Evolutionary conservation across 352 stramenopile genomes (phyloP).

Genomic region (Pythium sukuiense): DNA sequence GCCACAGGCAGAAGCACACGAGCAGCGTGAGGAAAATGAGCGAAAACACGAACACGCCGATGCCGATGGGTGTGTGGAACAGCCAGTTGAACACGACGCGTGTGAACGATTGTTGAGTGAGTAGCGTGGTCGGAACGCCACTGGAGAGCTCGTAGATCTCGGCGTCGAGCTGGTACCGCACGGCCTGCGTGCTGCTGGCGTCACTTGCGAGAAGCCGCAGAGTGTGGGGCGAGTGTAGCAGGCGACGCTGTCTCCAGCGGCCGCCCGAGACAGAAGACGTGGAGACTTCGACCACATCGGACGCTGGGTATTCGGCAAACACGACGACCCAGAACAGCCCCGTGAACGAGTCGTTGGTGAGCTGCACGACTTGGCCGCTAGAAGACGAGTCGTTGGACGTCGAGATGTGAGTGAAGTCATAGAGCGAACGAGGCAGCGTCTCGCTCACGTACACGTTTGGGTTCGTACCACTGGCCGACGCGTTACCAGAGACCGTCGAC

Average conservation of each 20-base stretch:
- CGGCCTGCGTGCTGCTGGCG: slow-evolving; percentile 15
- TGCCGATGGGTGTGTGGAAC: slow-evolving; percentile 40
- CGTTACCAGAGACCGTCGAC: not conserved
- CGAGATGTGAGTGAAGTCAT: slow-evolving; percentile 74
- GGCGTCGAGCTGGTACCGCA: slow-evolving; percentile 41
- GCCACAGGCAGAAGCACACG: slow-evolving; percentile 54
- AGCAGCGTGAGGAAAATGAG: slow-evolving; percentile 42
- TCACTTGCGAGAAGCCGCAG: slow-evolving; percentile 11
- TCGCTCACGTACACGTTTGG: slow-evolving; percentile 77
- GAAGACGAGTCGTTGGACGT: slow-evolving; percentile 22
- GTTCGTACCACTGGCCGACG: slow-evolving; percentile 18
- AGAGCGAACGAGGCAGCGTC: slow-evolving; percentile 62
- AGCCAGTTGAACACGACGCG: slow-evolving; percentile 51
- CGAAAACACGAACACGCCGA: slow-evolving; percentile 49
- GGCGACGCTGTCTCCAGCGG: slow-evolving; percentile 8
- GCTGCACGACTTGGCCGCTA: slow-evolving; percentile 41
- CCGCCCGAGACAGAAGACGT: not conserved
- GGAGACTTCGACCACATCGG: slow-evolving; percentile 4
- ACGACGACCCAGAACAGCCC: slow-evolving; percentile 77
- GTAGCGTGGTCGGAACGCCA: slow-evolving; percentile 18
- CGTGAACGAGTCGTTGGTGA: slow-evolving; percentile 53
- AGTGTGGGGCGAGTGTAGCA: slow-evolving; percentile 11
- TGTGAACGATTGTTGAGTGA: slow-evolving; percentile 57
- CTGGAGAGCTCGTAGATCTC: slow-evolving; percentile 39
- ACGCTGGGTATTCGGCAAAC: slow-evolving; percentile 55